phyloP scores from a whole-genome alignment of 1,284 basidiomycete genomes.

The Trametes pubescens region DNA sequence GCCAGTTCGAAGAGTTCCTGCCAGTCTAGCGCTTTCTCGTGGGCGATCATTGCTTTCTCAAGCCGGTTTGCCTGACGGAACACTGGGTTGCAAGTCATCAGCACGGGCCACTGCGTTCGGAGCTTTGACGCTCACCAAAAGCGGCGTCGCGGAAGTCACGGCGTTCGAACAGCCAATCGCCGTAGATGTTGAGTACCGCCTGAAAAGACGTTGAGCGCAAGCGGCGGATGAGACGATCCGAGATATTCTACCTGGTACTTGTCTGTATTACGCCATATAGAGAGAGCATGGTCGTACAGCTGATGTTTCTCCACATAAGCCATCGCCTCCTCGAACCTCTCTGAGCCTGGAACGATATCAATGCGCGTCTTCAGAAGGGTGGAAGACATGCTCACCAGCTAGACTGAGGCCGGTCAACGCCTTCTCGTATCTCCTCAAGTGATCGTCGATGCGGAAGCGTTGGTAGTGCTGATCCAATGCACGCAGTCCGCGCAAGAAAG shows the following conservation, averaged over 20 bases:
- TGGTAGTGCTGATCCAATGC: constrained; percentile 86
- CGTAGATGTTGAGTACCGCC: constrained; percentile 80
- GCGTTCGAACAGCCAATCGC: constrained; percentile 88
- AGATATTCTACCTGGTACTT: constrained; percentile 62
- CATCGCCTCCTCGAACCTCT: constrained; percentile 82
- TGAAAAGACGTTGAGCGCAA: constrained; percentile 13
- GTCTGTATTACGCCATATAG: constrained; percentile 74
- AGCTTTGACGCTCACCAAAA: constrained; percentile 59
- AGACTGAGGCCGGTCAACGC: constrained; percentile 82
- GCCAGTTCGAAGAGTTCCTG: constrained; percentile 90
- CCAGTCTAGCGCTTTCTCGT: constrained; percentile 90
- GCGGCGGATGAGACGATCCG: background rate
- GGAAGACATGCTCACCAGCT: constrained; percentile 60
- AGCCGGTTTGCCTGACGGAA: constrained; percentile 73
- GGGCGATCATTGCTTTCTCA: constrained; percentile 82
- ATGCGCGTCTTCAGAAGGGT: background rate
- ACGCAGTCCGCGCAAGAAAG: constrained; percentile 92
- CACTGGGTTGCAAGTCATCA: constrained; percentile 51
- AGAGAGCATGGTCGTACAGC: constrained; percentile 79
- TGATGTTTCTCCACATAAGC: constrained; percentile 83
- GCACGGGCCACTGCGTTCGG: background rate
- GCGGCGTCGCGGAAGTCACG: constrained; percentile 88
- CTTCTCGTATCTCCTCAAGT: constrained; percentile 80
- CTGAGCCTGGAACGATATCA: constrained; percentile 50
- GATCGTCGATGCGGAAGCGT: constrained; percentile 92